Percentiles rank a stretch among this genome's conserved stretches.
Evolutionary conservation across 2,329 filamentous ascomycete genomes (phyloP).

Genomic region (Trichoderma simmonsii): DNA sequence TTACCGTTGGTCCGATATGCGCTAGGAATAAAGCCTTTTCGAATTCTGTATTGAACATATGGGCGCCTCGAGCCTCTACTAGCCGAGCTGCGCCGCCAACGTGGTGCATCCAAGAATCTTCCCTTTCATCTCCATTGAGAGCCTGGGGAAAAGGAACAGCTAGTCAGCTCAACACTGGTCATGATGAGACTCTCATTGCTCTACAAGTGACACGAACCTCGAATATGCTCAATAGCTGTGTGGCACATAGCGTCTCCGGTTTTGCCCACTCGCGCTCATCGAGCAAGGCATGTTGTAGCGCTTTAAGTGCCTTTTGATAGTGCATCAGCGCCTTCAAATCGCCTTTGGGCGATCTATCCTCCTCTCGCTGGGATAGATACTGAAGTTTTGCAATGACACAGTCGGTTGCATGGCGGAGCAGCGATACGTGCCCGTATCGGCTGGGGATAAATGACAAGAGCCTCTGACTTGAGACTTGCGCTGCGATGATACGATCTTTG

Average conservation of each 20-base stretch:
- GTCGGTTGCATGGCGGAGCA: constrained; percentile 8
- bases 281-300: neutral
- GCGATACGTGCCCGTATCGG: neutral
- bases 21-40: constrained; percentile 5
- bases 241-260: constrained; percentile 1
- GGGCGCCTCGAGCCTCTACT: constrained; percentile 4
- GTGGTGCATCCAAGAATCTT: constrained; percentile 5
- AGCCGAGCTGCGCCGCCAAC: constrained; percentile 5
- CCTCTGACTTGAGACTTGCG: constrained; percentile 3
- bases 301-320: constrained; percentile 9
- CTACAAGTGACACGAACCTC: neutral
- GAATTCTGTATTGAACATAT: constrained; percentile 13
- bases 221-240: neutral
- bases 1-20: constrained; percentile 12
- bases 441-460: constrained; percentile 8
- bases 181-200: neutral
- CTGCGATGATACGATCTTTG: neutral
- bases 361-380: neutral
- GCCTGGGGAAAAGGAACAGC: neutral
- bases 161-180: neutral
- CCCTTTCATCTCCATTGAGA: neutral
- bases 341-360: neutral
- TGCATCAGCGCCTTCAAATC: constrained; percentile 1
- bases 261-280: constrained; percentile 6
- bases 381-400: constrained; percentile 10